Conservation (phyloP, 208 protist species). For the Leishmania tropica region DNA sequence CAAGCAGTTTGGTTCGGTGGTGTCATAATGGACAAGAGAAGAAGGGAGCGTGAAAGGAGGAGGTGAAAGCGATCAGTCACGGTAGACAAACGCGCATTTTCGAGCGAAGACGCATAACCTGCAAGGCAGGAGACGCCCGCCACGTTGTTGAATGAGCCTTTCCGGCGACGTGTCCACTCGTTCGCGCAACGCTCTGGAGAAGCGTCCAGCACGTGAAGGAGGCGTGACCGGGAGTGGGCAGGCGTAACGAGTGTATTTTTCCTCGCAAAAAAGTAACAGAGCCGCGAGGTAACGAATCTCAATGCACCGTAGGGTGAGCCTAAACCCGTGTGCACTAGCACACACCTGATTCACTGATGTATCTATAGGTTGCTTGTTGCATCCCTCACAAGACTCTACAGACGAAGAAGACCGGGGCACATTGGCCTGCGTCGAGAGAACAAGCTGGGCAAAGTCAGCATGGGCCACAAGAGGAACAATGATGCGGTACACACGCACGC, state of each 20-base stretch:
- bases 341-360: no score
- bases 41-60: neutral
- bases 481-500: neutral
- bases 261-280: neutral
- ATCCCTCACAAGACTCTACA: no score
- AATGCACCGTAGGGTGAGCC: neutral
- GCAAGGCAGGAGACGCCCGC: neutral
- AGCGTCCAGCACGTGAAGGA: neutral
- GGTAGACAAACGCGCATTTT: neutral
- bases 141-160: neutral
- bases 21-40: neutral
- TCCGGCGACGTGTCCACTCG: neutral
- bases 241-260: neutral
- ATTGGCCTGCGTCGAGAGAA: neutral
- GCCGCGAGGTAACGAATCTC: neutral
- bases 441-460: neutral
- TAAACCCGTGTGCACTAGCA: no score
- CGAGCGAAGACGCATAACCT: neutral
- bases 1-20: neutral
- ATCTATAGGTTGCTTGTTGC: no score
- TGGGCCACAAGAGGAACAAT: neutral
- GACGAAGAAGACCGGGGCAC: neutral
- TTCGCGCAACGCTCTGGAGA: neutral
- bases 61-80: neutral
- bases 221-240: neutral